Conservation (phyloP, 257 asterid species). For the Forsythia viridissima region DNA sequence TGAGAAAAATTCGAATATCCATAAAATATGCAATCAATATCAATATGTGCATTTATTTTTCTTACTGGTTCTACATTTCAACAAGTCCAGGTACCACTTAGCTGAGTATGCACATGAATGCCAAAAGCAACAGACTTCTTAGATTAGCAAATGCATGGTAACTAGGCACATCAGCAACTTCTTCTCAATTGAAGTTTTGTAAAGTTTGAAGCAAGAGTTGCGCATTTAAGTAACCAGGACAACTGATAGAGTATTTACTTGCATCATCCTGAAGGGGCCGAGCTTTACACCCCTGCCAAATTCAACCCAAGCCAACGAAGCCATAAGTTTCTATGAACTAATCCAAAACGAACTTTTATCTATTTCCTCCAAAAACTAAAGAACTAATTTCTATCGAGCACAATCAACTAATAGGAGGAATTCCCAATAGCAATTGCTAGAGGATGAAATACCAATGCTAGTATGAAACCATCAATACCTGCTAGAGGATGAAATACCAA, state of each 20-base stretch:
- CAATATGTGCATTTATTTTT: constrained; percentile 4
- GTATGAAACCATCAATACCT: not conserved
- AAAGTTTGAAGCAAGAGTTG: constrained; percentile 25
- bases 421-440: not conserved
- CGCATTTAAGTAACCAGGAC: constrained; percentile 23
- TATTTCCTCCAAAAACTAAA: not conserved
- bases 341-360: constrained; percentile 5
- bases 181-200: constrained; percentile 27
- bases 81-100: constrained; percentile 14
- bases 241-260: constrained; percentile 27
- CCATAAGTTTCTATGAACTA: constrained; percentile 19
- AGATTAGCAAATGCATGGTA: constrained; percentile 19
- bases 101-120: constrained; percentile 15
- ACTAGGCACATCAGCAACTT: constrained; percentile 17
- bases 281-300: constrained; percentile 67
- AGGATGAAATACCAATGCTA: not conserved
- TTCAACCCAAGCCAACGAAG: constrained; percentile 51
- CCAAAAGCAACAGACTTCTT: constrained; percentile 29
- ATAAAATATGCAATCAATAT: not conserved
- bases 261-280: constrained; percentile 42
- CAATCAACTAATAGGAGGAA: not conserved
- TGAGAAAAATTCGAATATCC: not conserved
- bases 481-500: not conserved
- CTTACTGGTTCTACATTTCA: constrained; percentile 4
- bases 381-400: not conserved